Base-by-base conservation (phyloP, 2,329 filamentous ascomycete species). In the Alternaria sp. region DNA sequence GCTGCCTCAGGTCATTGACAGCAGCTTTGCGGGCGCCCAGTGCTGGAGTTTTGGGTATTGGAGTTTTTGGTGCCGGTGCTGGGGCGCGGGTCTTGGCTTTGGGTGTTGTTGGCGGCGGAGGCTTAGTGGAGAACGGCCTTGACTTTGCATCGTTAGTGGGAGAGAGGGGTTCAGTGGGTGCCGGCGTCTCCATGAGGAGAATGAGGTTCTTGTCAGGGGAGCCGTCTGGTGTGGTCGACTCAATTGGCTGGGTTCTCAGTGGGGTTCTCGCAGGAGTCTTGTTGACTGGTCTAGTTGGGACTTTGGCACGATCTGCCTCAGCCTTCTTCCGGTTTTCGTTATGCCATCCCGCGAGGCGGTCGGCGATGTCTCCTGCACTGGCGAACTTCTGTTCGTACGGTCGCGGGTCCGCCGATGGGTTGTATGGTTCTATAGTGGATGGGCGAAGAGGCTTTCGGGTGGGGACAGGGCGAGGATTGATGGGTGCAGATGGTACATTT, bases 271-370 rank as follows among this genome's bases (percentile, higher is more conserved):
- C 14, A 9, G 54, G 18, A 1, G 46, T 34, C 18, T 59, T 63
- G 52, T 38, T 62, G 12, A 48, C 40, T 46, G 51, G 32, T n/a
- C 45, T 60, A 1, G 18, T 25, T 4, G 54, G 38, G 12, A 54
- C 49, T 4, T 27, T 27, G 1, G 51, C 46, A 20, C 40, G 16
- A 20, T 41, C 27, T 16, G 8, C 28, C 1, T 34, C n/a, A 6
- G 59, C 20, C 8, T 48, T 62, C 32, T 60, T 49, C 10, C 50
- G 25, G 14, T 62, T 56, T 18, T 62, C 62, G 14, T 22, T 57
- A 16, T 70, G 62, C 68, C 68, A 71, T 44, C 53, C n/a, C 1
- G 59, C 57, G 7, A 72, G 48, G 14, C 62, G 63, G 4, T 48
- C 55, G 6, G 64, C 65, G 14, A 71, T 69, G 2, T 62, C 65